Percentiles rank a stretch among this genome's conserved stretches.
phyloP scores from a whole-genome alignment of 2,329 filamentous ascomycete species.

The Xylariaceae sp. region DNA sequence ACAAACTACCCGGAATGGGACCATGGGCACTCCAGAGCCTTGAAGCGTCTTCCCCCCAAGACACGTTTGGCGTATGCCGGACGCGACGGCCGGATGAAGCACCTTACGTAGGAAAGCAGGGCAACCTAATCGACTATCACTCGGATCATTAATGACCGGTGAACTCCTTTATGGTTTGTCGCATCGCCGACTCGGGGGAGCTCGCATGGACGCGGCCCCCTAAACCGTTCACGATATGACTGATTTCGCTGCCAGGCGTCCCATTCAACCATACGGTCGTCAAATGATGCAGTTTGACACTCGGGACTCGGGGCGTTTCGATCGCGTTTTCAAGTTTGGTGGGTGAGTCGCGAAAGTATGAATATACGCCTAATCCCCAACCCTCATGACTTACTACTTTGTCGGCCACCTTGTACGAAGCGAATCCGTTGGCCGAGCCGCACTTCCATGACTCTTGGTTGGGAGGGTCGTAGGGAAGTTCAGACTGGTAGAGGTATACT shows the following conservation, averaged over 20 bases:
- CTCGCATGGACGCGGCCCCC: conserved; percentile 29
- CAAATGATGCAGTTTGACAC: conserved; percentile 29
- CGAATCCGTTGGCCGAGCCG: conserved; percentile 28
- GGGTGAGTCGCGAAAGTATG: conserved; percentile 32
- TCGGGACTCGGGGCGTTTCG: conserved; percentile 25
- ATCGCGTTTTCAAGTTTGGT: conserved; percentile 32
- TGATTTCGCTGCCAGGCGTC: conserved; percentile 29
- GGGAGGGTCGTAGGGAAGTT: conserved; percentile 33
- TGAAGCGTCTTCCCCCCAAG: too few species aligned
- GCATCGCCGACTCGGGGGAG: conserved; percentile 29
- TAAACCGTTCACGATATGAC: conserved; percentile 29
- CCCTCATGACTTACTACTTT: conserved; percentile 29
- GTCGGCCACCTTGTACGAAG: conserved; percentile 32
- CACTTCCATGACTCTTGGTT: conserved; percentile 29
- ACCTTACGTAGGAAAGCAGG: neutral
- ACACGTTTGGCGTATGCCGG: too few species aligned
- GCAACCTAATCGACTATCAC: neutral
- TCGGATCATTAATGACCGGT: conserved; percentile 1
- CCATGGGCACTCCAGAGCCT: too few species aligned
- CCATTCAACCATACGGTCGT: conserved; percentile 32
- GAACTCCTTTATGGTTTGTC: conserved; percentile 29
- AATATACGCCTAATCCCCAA: conserved; percentile 33
- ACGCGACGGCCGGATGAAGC: too few species aligned
- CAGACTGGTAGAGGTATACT: conserved; percentile 34
- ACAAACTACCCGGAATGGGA: too few species aligned